Base-by-base conservation (phyloP, 163 green algal genomes). In the Chlorella variabilis region DNA sequence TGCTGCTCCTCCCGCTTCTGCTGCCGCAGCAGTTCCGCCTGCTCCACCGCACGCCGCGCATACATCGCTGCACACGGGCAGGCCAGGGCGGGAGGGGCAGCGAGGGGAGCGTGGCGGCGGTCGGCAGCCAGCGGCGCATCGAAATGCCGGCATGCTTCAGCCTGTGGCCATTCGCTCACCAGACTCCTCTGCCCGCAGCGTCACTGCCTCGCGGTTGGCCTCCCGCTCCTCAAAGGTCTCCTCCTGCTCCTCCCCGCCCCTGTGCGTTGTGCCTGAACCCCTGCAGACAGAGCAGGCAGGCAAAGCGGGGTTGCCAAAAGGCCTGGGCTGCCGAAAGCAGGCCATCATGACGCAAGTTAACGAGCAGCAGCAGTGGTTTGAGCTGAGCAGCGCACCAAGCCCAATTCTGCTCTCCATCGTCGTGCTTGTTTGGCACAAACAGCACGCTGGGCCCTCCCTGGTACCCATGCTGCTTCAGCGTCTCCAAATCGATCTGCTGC, bases 1-100 rank as follows among this genome's bases (percentile, higher is more conserved):
- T 81, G 39, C 75, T 71, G 58, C 75, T 81, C 75, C 75, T 81
- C 59, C 41, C 75, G 75, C 75, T 62, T 59, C 42, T 61, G 39
- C 75, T 45, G 39, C 58, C 75, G 75, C 58, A 81, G 75, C 75
- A 48, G n/a, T 39, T 71, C 75, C 9, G 75, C 75, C 59, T 81
- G 75, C 59, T 45, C 39, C 41, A 73, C 58, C 18, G 75, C 75
- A 25, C 27, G 29, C 20, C 58, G 58, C 2, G 75, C 75, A 31
- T 73, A 71, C 41, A 62, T 39, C 11, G 75, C 75, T 71, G 75
- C 39, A 33, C n/a, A n/a, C n/a, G n/a, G n/a, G 33, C 45, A 54
- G 69, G 42, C 5, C n/a, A 42, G 11, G 42, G 29, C 3, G 3
- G 18, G 20, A 74, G 7, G 25, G 7, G 21, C n/a, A 71, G n/a